A percentile compares a stretch with the other conserved stretches of the same genome.
phyloP scores from a whole-genome alignment of 2,329 filamentous ascomycete species.

The Paraphoma sp. region DNA sequence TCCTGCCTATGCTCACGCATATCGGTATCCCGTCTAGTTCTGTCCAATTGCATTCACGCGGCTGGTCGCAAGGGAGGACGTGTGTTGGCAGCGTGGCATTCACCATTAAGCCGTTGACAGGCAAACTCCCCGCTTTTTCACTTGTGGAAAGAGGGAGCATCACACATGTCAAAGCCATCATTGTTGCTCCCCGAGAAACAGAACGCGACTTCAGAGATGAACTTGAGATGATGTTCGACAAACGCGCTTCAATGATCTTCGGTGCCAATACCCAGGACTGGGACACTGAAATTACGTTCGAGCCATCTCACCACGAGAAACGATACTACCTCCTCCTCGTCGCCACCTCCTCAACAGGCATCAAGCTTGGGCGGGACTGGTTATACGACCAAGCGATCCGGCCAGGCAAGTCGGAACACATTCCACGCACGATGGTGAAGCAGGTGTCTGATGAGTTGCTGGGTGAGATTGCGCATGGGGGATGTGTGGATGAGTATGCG shows the following conservation, averaged over 20 bases:
- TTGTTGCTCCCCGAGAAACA: slow-evolving; percentile 45
- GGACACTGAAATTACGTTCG: slow-evolving; percentile 38
- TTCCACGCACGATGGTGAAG: slow-evolving; percentile 49
- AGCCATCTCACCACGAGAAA: slow-evolving; percentile 53
- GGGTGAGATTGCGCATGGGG: slow-evolving; percentile 53
- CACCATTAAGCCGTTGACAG: slow-evolving; percentile 51
- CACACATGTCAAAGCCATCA: slow-evolving; percentile 41
- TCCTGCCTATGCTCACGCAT: slow-evolving; percentile 59
- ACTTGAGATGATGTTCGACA: slow-evolving; percentile 31
- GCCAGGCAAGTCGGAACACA: slow-evolving; percentile 27
- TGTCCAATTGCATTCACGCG: slow-evolving; percentile 54
- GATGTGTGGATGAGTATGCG: slow-evolving; percentile 62
- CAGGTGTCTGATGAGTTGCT: slow-evolving; percentile 54
- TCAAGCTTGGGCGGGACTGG: slow-evolving; percentile 60
- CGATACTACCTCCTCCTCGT: slow-evolving; percentile 63
- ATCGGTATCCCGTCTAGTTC: slow-evolving; percentile 59
- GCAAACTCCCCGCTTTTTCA: slow-evolving; percentile 45
- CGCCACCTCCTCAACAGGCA: slow-evolving; percentile 57
- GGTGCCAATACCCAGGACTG: slow-evolving; percentile 10
- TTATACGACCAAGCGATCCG: slow-evolving; percentile 50
- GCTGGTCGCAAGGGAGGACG: slow-evolving; percentile 59
- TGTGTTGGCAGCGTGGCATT: slow-evolving; percentile 60
- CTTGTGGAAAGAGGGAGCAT: slow-evolving; percentile 38
- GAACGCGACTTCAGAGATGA: slow-evolving; percentile 39
- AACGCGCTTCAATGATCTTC: slow-evolving; percentile 21